These are phyloP conservation scores for Coccomyxa subellipsoidea DNA, from an alignment of 163 green algal genomes.

Conservation along the genomic window DNA sequence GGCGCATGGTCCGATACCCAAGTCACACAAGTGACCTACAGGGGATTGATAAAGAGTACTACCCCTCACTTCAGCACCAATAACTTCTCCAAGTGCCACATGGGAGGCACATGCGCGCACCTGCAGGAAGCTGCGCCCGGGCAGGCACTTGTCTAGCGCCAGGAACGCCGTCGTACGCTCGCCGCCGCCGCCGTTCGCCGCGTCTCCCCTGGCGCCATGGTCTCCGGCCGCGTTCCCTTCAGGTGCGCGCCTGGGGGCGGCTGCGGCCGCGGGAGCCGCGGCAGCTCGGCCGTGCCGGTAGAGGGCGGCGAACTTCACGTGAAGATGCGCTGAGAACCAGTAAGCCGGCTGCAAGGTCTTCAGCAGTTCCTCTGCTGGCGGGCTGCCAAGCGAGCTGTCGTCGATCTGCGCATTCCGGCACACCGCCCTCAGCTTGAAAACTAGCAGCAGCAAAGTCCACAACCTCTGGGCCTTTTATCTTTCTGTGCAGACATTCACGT, in stretches of 20 bases:
- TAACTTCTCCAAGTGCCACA: too few relatives aligned
- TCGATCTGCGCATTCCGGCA: slow-evolving; percentile 61
- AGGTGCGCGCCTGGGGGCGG: neutral
- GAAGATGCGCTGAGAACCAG: slow-evolving; percentile 96
- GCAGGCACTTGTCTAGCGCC: slow-evolving; percentile 97
- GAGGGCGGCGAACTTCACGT: slow-evolving; percentile 92
- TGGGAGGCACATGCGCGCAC: slow-evolving; percentile 31
- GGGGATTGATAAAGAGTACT: too few relatives aligned
- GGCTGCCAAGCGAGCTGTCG: slow-evolving; percentile 71
- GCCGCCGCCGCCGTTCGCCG: neutral
- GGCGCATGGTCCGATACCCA: too few relatives aligned
- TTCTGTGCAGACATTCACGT: too few relatives aligned
- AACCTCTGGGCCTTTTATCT: too few relatives aligned
- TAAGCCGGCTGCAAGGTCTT: slow-evolving; percentile 75
- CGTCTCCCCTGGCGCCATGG: slow-evolving; percentile 4
- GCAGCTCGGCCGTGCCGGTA: slow-evolving; percentile 50
- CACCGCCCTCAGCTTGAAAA: too few relatives aligned
- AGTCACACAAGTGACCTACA: too few relatives aligned
- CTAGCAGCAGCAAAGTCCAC: too few relatives aligned
- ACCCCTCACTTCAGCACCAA: too few relatives aligned
- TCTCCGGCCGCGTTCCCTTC: slow-evolving; percentile 20
- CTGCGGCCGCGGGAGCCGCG: neutral
- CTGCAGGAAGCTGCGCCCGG: slow-evolving; percentile 89
- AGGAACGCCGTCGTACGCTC: slow-evolving; percentile 80
- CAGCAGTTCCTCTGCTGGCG: slow-evolving; percentile 71